Conservation (phyloP, 306 rosid species). For the Inga leiocalycina region DNA sequence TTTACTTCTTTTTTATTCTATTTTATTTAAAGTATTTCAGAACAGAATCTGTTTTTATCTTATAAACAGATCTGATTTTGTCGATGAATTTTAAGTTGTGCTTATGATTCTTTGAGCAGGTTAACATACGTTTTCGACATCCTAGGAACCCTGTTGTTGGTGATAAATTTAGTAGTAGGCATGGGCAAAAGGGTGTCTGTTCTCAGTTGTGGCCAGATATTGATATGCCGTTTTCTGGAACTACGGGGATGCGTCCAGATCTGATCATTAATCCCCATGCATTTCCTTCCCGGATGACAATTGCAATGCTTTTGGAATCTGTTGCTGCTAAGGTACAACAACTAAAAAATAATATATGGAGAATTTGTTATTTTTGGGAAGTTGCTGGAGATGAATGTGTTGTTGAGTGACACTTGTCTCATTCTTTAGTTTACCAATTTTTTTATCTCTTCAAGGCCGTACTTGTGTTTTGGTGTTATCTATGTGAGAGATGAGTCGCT, state of each 20-base stretch:
- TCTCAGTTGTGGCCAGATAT: slow-evolving; percentile 98
- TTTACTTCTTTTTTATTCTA: too few relatives aligned
- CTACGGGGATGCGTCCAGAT: slow-evolving; percentile 97
- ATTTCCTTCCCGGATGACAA: slow-evolving; percentile 99
- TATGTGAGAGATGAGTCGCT: background rate
- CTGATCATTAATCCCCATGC: slow-evolving; percentile 98
- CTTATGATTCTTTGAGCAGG: slow-evolving; percentile 54
- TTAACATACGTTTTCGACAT: slow-evolving; percentile 85
- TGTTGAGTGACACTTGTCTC: slow-evolving; percentile 6
- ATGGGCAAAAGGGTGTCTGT: slow-evolving; percentile 99
- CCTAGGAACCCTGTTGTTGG: slow-evolving; percentile 94
- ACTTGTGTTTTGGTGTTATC: background rate
- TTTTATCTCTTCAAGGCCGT: background rate
- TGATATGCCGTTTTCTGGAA: slow-evolving; percentile 98
- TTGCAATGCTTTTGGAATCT: slow-evolving; percentile 97
- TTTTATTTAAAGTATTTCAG: background rate
- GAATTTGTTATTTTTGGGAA: background rate
- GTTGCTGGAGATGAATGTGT: background rate
- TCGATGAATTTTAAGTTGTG: background rate
- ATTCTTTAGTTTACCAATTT: background rate
- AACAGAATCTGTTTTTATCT: background rate
- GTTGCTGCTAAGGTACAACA: slow-evolving; percentile 89
- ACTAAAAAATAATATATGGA: background rate
- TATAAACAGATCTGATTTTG: background rate
- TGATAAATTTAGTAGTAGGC: slow-evolving; percentile 98